phyloP scores from a whole-genome alignment of 2,329 filamentous ascomycete species.

The Fusarium floridanum region DNA sequence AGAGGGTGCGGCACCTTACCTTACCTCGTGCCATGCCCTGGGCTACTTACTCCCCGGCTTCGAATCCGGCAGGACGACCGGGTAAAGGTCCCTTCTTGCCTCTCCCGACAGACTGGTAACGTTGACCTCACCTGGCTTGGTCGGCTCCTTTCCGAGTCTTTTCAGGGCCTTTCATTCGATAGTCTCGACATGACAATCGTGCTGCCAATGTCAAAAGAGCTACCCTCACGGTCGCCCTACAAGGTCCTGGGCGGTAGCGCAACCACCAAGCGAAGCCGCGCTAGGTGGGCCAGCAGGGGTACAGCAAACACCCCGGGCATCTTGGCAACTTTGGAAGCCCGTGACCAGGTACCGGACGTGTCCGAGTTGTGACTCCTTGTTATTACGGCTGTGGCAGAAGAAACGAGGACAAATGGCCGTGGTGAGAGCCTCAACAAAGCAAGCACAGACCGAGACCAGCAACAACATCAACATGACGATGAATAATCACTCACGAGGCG shows the following conservation, averaged over 20 bases:
- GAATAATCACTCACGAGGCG: constrained; percentile 8
- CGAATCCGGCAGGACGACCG: constrained; percentile 28
- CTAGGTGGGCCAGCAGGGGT: background rate
- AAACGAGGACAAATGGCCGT: background rate
- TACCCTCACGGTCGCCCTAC: background rate
- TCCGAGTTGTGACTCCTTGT: background rate
- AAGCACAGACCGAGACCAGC: constrained; percentile 2
- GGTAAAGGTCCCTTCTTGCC: constrained; percentile 25
- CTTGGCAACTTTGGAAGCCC: constrained; percentile 2
- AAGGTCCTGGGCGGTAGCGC: constrained; percentile 16
- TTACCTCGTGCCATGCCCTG: background rate
- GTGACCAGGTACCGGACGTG: constrained; percentile 2
- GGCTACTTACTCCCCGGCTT: constrained; percentile 16
- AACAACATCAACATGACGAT: constrained; percentile 9
- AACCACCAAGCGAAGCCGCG: constrained; percentile 11
- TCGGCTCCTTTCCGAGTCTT: constrained; percentile 31
- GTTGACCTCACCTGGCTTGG: constrained; percentile 23
- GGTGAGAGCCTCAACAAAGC: constrained; percentile 30
- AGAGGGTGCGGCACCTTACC: constrained; percentile 29
- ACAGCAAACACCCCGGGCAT: background rate
- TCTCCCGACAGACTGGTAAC: constrained; percentile 46
- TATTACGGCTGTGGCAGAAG: background rate
- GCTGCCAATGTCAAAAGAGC: constrained; percentile 18
- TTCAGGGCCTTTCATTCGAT: constrained; percentile 24
- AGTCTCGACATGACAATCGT: background rate